Conservation (phyloP, 1,284 basidiomycete species). For the Mycosarcoma maydis region DNA sequence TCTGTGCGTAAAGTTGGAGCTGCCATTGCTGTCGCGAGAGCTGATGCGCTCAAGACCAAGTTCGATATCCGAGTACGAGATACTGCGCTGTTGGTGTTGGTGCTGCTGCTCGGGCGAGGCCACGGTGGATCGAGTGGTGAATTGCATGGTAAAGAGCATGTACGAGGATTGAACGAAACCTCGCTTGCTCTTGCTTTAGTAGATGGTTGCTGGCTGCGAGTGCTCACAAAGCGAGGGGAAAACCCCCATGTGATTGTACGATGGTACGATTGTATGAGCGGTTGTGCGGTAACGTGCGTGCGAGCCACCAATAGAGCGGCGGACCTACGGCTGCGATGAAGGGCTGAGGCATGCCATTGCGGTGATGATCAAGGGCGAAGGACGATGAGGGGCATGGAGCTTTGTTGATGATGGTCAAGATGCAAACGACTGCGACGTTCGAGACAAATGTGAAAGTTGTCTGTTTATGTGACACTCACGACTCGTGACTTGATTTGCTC, state of each 20-base stretch:
- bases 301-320: conserved; percentile 7
- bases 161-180: too few species aligned
- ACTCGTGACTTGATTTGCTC: too few species aligned
- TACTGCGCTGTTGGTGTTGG: conserved; percentile 1
- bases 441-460: too few species aligned
- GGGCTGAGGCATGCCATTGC: conserved; percentile 4
- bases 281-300: too few species aligned
- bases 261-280: not conserved
- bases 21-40: conserved; percentile 40
- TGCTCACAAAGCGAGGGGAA: too few species aligned
- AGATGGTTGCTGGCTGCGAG: not conserved
- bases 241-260: too few species aligned
- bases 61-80: conserved; percentile 7
- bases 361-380: not conserved
- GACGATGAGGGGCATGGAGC: too few species aligned
- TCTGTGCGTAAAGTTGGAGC: conserved; percentile 39
- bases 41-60: conserved; percentile 21
- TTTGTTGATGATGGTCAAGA: too few species aligned
- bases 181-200: too few species aligned
- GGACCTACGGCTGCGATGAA: conserved; percentile 14
- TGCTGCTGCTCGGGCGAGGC: conserved; percentile 21
- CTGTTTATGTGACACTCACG: too few species aligned
- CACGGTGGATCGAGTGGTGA: conserved; percentile 5
- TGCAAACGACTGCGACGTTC: too few species aligned
- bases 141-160: conserved; percentile 27